phyloP scores from a whole-genome alignment of 805 yeast genomes.

The Hanseniaspora taiwanica region DNA sequence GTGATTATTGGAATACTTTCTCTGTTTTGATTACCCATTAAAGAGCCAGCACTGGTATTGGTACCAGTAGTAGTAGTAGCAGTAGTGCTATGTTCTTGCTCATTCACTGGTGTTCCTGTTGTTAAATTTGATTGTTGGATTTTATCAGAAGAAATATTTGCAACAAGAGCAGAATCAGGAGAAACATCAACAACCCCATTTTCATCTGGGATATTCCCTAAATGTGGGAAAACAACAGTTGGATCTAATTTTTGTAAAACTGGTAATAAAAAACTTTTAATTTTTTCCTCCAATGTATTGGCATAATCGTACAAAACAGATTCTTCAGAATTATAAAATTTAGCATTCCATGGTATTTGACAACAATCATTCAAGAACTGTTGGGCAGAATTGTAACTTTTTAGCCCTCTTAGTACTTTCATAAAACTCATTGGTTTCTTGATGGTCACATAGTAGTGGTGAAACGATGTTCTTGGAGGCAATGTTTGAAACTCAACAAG shows the following conservation, averaged over 20 bases:
- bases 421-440: constrained; percentile 71
- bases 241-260: constrained; percentile 21
- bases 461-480: constrained; percentile 53
- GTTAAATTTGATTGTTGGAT: too few species aligned
- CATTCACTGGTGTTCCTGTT: too few species aligned
- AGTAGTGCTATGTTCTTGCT: too few species aligned
- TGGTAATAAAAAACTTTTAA: constrained; percentile 25
- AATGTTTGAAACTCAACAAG: constrained; percentile 22
- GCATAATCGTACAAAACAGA: constrained; percentile 60
- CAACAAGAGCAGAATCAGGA: too few species aligned
- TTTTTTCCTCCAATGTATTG: constrained; percentile 31
- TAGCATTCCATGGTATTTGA: constrained; percentile 84
- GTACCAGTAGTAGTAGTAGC: too few species aligned
- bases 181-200: constrained; percentile 6
- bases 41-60: too few species aligned
- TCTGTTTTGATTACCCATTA: too few species aligned
- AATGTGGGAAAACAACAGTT: constrained; percentile 30
- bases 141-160: too few species aligned
- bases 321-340: constrained; percentile 62
- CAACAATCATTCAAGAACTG: constrained; percentile 66
- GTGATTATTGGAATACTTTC: too few species aligned
- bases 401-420: constrained; percentile 48
- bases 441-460: constrained; percentile 72
- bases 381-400: constrained; percentile 45
- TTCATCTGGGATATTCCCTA: constrained; percentile 58